Base-by-base conservation (phyloP, 192 early-diverging fungal species). In the Podila clonocystis region DNA sequence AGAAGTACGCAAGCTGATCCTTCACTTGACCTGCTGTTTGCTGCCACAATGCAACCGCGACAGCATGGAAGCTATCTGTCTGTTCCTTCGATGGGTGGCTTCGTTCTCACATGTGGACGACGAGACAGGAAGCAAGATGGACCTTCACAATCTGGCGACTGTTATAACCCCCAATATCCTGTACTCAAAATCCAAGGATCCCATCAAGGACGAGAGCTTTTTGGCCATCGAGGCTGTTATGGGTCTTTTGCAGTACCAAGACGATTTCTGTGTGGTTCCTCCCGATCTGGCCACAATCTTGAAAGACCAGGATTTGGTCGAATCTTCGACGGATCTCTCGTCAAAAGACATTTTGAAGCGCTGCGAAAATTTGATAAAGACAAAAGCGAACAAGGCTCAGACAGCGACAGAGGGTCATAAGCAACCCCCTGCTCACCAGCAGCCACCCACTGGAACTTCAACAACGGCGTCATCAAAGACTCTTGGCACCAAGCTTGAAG, bases 121-220 rank as follows among this genome's bases (percentile, higher is more conserved):
- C 52, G 91, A 91, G 69, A 83, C 85, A 6, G 95, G 95, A 11
- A 97, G 94, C 67, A 94, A 94, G 80, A 99, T 99, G 98, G 94
- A 95, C 72, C 79, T 95, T 5, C 90, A 89, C 45, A 99, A 98
- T 69, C 80, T 99, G 75, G 94, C 97, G 0, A 98, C 95, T 1
- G 95, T 99, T 3, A 94, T 99, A 60, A 91, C 96, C 5, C 98
- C 98, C 12, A 98, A 97, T 70, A 91, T 99, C 45, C 82, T 98
- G 57, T 95, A 93, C 78, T 90, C 92, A 4, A 94, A 94, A 68
- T 89, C 89, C 55, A 93, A 93, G 79, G 96, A 95, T 82, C 93
- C 95, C 8, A 79, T 85, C 22, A 90, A 94, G 30, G 91, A 91
- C 67, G 90, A 94, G 22, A 91, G 90, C 48, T 91, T 91, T 62